These are phyloP conservation scores for Pseudofabraea citricarpa DNA, from an alignment of 2,329 filamentous ascomycete genomes.

Conservation along the genomic window DNA sequence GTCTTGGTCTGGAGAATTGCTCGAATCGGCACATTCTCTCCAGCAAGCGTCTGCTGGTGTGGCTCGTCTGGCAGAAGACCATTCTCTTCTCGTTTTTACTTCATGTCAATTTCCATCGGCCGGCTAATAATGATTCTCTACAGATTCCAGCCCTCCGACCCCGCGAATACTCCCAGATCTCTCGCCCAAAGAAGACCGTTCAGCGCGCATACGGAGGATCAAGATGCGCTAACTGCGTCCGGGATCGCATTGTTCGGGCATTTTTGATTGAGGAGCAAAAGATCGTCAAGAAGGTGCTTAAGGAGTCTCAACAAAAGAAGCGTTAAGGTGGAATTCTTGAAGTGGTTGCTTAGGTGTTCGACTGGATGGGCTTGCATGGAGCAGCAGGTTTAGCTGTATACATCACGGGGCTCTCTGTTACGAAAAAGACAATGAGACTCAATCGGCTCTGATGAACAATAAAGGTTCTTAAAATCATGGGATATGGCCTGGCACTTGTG, in stretches of 20 bases:
- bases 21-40: too few relatives aligned
- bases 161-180: slow-evolving; percentile 95
- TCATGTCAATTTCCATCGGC: too few relatives aligned
- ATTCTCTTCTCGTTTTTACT: too few relatives aligned
- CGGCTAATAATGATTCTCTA: slow-evolving; percentile 15
- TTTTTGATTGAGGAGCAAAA: slow-evolving; percentile 99
- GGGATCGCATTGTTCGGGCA: slow-evolving; percentile 94
- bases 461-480: too few relatives aligned
- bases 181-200: slow-evolving; percentile 98
- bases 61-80: too few relatives aligned
- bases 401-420: slow-evolving; percentile 23
- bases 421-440: slow-evolving; percentile 24
- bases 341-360: slow-evolving; percentile 28
- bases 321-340: slow-evolving; percentile 23
- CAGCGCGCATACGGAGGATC: slow-evolving; percentile 98
- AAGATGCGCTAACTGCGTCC: slow-evolving; percentile 97
- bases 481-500: too few relatives aligned
- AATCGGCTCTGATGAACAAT: slow-evolving; percentile 16
- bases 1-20: too few relatives aligned
- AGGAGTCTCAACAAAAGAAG: slow-evolving; percentile 80
- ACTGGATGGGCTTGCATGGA: slow-evolving; percentile 28
- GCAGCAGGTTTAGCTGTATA: slow-evolving; percentile 29
- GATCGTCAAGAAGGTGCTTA: slow-evolving; percentile 99
- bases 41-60: too few relatives aligned
- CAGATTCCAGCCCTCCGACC: slow-evolving; percentile 95